These are phyloP conservation scores for Phlyctochytrium planicorne DNA, from an alignment of 192 early-diverging fungal genomes.

Conservation along the genomic window DNA sequence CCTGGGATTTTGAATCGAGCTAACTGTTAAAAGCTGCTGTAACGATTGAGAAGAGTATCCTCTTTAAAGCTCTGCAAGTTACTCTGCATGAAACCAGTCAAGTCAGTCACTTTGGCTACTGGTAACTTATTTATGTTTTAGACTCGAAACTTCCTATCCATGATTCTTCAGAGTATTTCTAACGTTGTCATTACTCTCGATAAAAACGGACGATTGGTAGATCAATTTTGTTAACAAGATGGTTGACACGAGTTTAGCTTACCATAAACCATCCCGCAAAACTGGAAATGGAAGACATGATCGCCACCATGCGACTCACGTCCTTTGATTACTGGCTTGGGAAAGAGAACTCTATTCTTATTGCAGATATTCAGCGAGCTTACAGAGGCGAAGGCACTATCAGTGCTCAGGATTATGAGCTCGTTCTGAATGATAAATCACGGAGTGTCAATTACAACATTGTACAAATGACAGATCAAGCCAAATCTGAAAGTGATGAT, in stretches of 20 bases:
- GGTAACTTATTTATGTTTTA: conserved; percentile 4
- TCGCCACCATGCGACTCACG: conserved; percentile 22
- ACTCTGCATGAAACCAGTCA: conserved; percentile 25
- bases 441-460: conserved; percentile 31
- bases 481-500: neutral
- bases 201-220: conserved; percentile 31
- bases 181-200: conserved; percentile 34
- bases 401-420: conserved; percentile 25
- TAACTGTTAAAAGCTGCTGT: conserved; percentile 27
- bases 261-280: conserved; percentile 33
- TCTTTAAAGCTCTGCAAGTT: conserved; percentile 38
- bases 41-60: conserved; percentile 50
- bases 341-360: conserved; percentile 23
- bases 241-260: conserved; percentile 14
- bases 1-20: neutral
- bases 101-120: neutral
- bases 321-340: conserved; percentile 47
- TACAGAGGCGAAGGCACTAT: conserved; percentile 27
- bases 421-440: conserved; percentile 18
- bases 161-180: conserved; percentile 15
- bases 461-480: conserved; percentile 16
- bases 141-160: conserved; percentile 6
- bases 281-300: conserved; percentile 20
- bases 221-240: conserved; percentile 16
- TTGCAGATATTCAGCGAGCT: conserved; percentile 34